Evolutionary conservation across 2,329 filamentous ascomycete genomes (phyloP), one percentile per base, ranked within the genome.

Genomic region (Clonostachys sp.): DNA sequence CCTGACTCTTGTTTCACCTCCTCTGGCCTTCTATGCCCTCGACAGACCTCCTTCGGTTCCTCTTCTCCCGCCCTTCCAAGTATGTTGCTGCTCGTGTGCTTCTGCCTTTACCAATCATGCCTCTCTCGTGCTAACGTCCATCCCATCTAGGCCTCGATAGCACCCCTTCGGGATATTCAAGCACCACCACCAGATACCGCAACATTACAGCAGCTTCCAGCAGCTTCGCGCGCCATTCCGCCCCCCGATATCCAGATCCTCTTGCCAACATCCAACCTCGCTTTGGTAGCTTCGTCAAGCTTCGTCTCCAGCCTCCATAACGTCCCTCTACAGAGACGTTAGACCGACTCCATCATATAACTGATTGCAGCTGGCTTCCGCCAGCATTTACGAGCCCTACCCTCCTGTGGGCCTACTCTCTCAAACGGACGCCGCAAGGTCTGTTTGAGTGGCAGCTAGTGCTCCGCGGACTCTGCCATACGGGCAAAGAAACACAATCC

Each of bases 391-490:
- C 59, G 61, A 70, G 69, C 68, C 72, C 75, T 74, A 77, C 79
- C 75, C 71, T 80, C 78, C 80, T 83, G 87, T 94, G 90, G 89
- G 90, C 89, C 90, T 94, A 91, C 89, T 94, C 87, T 91, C 89
- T 91, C 89, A 88, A 84, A 81, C 90, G 88, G 79, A 88, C 87
- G 79, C 86, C 83, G 83, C 87, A 90, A 86, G 82, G 87, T 91
- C 91, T 89, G 89, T 92, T 90, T 95, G 89, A 83, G 89, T 80
- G 84, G 88, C 84, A 95, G 91, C 90, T 87, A 91, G 90, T 89
- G 91, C 90, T 94, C 87, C 87, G 87, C 85, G 79, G 80, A 82
- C 77, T 76, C 71, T 70, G 65, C 65, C 61, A 61, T 53, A 51
- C 53, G 59, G 61, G 60, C 62, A 65, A 62, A 59, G 61, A 62